Evolutionary conservation across 2,329 filamentous ascomycete genomes (phyloP), one percentile per base, ranked within the genome.

Genomic region (Penicillium freii): DNA sequence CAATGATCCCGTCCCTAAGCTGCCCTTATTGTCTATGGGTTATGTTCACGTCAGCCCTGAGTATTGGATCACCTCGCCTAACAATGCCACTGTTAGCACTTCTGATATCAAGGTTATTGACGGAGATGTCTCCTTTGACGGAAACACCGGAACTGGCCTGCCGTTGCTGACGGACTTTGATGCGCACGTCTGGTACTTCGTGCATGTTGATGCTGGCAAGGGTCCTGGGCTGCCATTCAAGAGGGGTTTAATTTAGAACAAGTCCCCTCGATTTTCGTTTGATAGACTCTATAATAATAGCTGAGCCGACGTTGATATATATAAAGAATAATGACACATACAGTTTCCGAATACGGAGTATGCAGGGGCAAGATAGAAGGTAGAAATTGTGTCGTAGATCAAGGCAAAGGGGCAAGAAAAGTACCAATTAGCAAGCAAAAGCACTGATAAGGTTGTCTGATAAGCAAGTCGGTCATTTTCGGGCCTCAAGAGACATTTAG

Each of bases 21-120:
- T 92, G 38, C 88, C 88, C 1, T 83, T 86, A 11, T 73, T 84
- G 56, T 51, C 82, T 45, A 71, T 87, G 51, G 82, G 82, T 34
- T 91, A 85, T 76, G 76, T 81, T 39, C 88, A 91, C 71, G 82
- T 84, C n/a, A 83, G 79, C 17, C 87, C 88, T 1, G 89, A 91
- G 77, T 90, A 86, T 74, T 90, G 84, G 80, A 76, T 88, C 36
- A 67, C 63, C 0, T 69, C 75, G 1, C 56, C 54, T 1, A 62
- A 66, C 31, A 66, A 66, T 23, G 50, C 61, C 8, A 62, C 62
- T 17, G 66, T 71, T 13, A 33, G 43, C 0, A 43, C 62, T 0
- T 50, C 53, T 15, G 63, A 70, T 25, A 54, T 72, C 7, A 43
- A 63, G 19, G 62, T 69, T 5, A 52, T 69, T 13, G 45, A 63